Conservation (phyloP, 169 alveolate genomes). For the Plasmodium ovale region DNA sequence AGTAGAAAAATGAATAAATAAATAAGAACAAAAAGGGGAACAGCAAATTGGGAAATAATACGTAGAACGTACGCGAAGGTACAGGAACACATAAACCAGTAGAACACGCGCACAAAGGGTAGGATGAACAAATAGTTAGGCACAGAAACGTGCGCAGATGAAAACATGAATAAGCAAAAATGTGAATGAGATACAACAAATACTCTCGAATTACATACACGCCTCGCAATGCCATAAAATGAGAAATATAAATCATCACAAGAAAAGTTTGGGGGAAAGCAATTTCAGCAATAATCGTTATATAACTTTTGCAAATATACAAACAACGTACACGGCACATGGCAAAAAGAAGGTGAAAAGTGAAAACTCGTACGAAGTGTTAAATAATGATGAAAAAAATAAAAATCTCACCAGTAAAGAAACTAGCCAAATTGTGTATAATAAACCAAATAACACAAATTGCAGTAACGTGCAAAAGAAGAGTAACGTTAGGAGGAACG, state of each 20-base stretch:
- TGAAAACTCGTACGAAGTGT: constrained; percentile 1
- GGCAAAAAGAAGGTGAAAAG: neutral
- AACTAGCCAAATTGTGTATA: neutral
- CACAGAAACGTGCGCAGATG: neutral
- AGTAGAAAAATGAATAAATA: too few species aligned
- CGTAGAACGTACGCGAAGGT: too few species aligned
- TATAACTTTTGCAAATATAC: constrained; percentile 1
- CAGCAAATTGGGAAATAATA: too few species aligned
- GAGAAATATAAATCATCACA: constrained; percentile 38
- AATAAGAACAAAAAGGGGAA: too few species aligned
- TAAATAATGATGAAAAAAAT: constrained; percentile 4
- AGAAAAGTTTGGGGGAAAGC: constrained; percentile 9
- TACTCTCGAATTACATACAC: neutral
- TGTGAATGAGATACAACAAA: neutral
- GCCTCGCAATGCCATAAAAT: constrained; percentile 23
- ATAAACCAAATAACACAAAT: neutral
- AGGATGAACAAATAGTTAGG: neutral
- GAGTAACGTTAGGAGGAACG: neutral
- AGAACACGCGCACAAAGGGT: neutral
- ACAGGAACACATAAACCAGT: too few species aligned
- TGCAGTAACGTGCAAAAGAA: neutral
- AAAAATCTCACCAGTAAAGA: neutral
- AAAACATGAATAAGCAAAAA: neutral
- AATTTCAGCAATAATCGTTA: neutral
- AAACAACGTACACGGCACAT: neutral